A percentile compares a stretch with the other conserved stretches of the same genome.
Evolutionary conservation across 768 basidiomycete genomes (phyloP).

Genomic region (Lenzites betulinus): DNA sequence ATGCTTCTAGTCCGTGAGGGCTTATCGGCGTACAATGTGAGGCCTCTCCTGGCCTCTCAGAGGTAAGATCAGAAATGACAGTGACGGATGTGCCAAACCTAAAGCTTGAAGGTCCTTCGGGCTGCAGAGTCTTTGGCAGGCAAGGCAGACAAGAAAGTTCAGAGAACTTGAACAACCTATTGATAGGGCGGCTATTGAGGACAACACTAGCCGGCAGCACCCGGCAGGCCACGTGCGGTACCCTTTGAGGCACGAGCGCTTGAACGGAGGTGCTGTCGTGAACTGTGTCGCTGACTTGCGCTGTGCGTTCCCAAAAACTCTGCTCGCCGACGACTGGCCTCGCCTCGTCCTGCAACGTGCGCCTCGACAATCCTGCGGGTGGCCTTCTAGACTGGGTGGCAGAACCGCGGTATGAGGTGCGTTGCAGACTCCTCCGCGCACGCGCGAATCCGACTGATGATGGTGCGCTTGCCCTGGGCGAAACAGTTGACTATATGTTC

Average conservation of each 20-base stretch:
- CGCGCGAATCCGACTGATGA: neutral
- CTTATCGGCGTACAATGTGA: too few species aligned
- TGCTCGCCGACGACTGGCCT: slow-evolving; percentile 1
- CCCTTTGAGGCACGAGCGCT: neutral
- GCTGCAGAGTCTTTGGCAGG: too few species aligned
- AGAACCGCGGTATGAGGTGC: slow-evolving; percentile 57
- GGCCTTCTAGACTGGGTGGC: slow-evolving; percentile 8
- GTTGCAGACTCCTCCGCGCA: slow-evolving; percentile 21
- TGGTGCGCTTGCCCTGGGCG: neutral
- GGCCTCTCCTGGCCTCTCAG: too few species aligned
- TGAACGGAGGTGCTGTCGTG: neutral
- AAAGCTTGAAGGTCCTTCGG: too few species aligned
- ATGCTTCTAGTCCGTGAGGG: too few species aligned
- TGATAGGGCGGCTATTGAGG: too few species aligned
- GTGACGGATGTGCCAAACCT: too few species aligned
- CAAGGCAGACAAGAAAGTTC: too few species aligned
- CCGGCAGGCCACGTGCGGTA: neutral
- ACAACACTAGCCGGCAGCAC: neutral
- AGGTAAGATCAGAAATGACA: too few species aligned
- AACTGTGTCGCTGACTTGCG: slow-evolving; percentile 5
- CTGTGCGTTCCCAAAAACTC: slow-evolving; percentile 6
- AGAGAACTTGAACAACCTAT: too few species aligned
- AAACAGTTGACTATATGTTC: slow-evolving; percentile 73
- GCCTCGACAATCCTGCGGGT: slow-evolving; percentile 2
- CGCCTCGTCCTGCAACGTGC: slow-evolving; percentile 1